Percentiles rank a stretch among this genome's conserved stretches.
Conservation (phyloP, 495 filamentous ascomycete species). For the Lasiosphaeriaceae sp. region DNA sequence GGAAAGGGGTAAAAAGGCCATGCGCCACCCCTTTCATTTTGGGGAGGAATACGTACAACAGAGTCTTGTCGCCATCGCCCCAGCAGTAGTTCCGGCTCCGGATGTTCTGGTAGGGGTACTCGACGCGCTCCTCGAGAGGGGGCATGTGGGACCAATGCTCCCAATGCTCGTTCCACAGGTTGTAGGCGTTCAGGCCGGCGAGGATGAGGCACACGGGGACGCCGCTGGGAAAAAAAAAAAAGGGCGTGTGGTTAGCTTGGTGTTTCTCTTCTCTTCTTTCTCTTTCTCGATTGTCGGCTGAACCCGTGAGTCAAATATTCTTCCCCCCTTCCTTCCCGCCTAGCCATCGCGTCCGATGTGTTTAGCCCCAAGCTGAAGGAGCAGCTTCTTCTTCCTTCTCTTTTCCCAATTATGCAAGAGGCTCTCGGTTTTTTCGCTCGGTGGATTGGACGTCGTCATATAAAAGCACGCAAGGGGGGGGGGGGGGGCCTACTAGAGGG, state of each 20-base stretch:
- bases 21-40: background rate
- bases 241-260: constrained; percentile 3
- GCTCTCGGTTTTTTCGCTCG: background rate
- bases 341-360: too few species aligned
- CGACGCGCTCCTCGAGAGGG: constrained; percentile 78
- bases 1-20: background rate
- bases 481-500: constrained; percentile 67
- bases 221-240: constrained; percentile 56
- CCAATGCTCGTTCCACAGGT: constrained; percentile 92
- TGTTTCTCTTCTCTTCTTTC: too few species aligned
- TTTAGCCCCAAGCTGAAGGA: too few species aligned
- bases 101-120: constrained; percentile 95
- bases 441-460: background rate
- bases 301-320: too few species aligned
- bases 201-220: constrained; percentile 66
- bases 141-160: constrained; percentile 86
- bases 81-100: constrained; percentile 84
- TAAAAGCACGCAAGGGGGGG: constrained; percentile 27
- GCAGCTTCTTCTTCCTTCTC: too few species aligned
- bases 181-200: constrained; percentile 74
- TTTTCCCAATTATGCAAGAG: background rate
- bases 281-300: too few species aligned
- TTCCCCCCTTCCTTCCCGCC: too few species aligned
- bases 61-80: constrained; percentile 82
- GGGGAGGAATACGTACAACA: background rate